Evolutionary conservation across 78 protist species (phyloP), one percentile per base, ranked within the genome.

Genomic region (Speleostelium caveatum): DNA sequence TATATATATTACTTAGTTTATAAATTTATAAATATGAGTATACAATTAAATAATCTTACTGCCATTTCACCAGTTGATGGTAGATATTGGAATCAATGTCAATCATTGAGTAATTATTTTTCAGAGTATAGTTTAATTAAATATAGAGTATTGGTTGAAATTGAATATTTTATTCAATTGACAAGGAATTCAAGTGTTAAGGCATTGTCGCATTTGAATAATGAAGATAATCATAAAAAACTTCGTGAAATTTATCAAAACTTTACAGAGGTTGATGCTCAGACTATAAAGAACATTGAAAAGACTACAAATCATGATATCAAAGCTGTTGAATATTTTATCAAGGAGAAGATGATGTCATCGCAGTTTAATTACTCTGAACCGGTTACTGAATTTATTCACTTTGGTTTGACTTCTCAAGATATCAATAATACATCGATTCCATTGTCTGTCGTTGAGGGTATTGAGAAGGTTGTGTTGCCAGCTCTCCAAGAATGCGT

Each of bases 261-360:
- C 10, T 91, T 92, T 74, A 45, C 24, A 1, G 77, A 65, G 24
- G 78, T 21, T 33, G 93, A 91, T 68, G 97, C 97, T 17, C 8
- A n/a, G 24, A 36, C 32, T 26, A 89, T 96, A 16, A 96, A 96
- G 76, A 66, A 60, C n/a, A 96, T 90, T 42, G 98, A 96, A 71
- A 51, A 75, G 49, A 76, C 86, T 17, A 96, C 98, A 16, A 94
- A 93, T 62, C 98, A 96, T 75, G 98, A 96, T 41, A 93, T 96
- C n/a, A 96, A 96, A 72, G 95, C 97, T 24, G 95, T 96, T 0
- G 97, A 96, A 88, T 96, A 96, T 74, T 94, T 75, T 24, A 65
- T 96, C 63, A 94, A 94, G 41, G 92, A 78, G 24, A 68, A 75
- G 59, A 41, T 86, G 78, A 35, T 26, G 4, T 71, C 56, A 21